Conservation (phyloP, 116 monocot species). For the Thalassia testudinum region DNA sequence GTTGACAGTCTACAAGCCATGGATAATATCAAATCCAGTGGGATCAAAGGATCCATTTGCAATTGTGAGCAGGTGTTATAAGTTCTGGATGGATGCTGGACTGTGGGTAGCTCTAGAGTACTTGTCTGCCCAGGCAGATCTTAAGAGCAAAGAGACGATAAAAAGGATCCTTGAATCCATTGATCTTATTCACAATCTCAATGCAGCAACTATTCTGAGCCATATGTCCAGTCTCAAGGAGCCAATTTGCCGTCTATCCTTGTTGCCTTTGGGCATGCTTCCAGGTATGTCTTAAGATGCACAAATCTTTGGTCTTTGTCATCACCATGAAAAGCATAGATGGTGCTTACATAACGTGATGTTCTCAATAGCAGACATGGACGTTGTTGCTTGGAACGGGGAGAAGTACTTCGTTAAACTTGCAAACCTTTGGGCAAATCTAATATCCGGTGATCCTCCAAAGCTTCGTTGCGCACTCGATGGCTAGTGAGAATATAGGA, state of each 20-base stretch:
- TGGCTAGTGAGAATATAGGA: no score
- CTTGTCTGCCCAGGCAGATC: conserved; percentile 7
- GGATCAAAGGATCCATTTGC: conserved; percentile 12
- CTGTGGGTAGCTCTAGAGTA: conserved; percentile 24
- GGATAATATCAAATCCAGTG: conserved; percentile 28
- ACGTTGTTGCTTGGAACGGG: conserved; percentile 37
- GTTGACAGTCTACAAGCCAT: conserved; percentile 38
- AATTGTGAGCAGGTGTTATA: conserved; percentile 19
- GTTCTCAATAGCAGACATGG: conserved; percentile 20
- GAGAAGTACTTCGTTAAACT: conserved; percentile 38
- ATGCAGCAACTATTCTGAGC: conserved; percentile 3
- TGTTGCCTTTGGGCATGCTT: conserved; percentile 7
- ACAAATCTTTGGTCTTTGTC: neutral
- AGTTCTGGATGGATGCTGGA: conserved; percentile 35
- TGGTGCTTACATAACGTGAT: neutral
- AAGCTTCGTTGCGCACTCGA: no score
- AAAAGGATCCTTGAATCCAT: conserved; percentile 36
- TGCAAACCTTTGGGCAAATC: conserved; percentile 73
- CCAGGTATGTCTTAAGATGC: conserved; percentile 5
- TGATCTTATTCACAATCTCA: conserved; percentile 17
- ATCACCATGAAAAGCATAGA: neutral
- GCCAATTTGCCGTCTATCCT: conserved; percentile 9
- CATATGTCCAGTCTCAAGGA: neutral
- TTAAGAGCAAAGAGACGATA: conserved; percentile 5
- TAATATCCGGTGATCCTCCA: conserved; percentile 38